Percentiles rank a stretch among this genome's conserved stretches.
Evolutionary conservation across 352 stramenopile genomes (phyloP).

Genomic region (Hyphochytrium catenoides): DNA sequence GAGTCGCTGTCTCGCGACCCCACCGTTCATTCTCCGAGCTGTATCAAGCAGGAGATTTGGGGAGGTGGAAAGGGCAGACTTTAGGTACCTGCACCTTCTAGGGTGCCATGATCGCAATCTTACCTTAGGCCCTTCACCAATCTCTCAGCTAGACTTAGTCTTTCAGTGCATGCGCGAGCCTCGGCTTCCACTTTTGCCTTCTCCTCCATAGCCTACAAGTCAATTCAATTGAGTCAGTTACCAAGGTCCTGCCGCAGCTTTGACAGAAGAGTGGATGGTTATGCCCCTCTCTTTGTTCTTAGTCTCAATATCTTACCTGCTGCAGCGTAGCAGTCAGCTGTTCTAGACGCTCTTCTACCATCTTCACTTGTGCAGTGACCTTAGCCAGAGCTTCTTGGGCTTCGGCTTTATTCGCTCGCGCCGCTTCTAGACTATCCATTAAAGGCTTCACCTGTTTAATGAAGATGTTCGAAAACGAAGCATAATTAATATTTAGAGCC

Average conservation of each 20-base stretch:
- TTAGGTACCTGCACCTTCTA: no score
- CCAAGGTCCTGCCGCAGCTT: no score
- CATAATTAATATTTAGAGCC: no score
- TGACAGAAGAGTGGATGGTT: no score
- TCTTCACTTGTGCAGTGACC: slow-evolving; percentile 73
- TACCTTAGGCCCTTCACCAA: slow-evolving; percentile 82
- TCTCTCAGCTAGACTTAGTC: slow-evolving; percentile 72
- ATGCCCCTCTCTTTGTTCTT: no score
- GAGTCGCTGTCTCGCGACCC: slow-evolving; percentile 84
- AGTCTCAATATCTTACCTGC: no score
- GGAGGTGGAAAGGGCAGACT: no score
- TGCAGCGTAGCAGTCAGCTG: slow-evolving; percentile 77
- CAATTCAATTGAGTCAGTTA: no score
- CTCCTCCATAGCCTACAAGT: slow-evolving; percentile 77
- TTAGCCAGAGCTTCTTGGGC: slow-evolving; percentile 69
- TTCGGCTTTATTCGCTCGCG: slow-evolving; percentile 73
- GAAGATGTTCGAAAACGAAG: no score
- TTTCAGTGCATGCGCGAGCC: slow-evolving; percentile 71
- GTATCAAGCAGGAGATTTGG: slow-evolving; percentile 12
- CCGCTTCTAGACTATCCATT: slow-evolving; percentile 87
- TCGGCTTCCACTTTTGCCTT: slow-evolving; percentile 91
- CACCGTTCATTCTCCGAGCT: slow-evolving; percentile 83
- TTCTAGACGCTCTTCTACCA: slow-evolving; percentile 73
- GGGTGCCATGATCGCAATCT: neutral
- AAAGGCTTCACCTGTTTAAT: no score